Percentiles rank a stretch among this genome's conserved stretches.
Evolutionary conservation across 371 early-diverging fungal species (phyloP).

Genomic region (Mucor saturninus): DNA sequence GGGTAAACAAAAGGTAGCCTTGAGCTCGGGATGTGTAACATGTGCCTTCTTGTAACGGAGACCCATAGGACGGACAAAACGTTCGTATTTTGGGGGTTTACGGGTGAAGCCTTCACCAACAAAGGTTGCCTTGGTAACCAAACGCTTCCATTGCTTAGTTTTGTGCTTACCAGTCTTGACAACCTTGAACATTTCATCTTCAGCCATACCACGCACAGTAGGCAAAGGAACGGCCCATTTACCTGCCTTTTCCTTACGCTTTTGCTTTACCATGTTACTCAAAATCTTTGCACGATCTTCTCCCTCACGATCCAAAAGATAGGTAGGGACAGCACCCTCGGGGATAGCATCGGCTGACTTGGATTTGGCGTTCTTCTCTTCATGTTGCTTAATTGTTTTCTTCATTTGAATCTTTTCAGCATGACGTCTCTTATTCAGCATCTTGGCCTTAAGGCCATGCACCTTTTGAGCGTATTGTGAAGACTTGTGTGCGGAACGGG

Average conservation of each 20-base stretch:
- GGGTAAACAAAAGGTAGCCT: conserved; percentile 98
- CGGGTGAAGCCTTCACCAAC: conserved; percentile 99
- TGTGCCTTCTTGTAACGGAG: conserved; percentile 99
- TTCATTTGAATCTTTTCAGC: conserved; percentile 99
- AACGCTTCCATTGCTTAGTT: conserved; percentile 98
- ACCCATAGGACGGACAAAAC: conserved; percentile 99
- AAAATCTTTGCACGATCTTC: conserved; percentile 96
- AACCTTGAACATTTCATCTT: conserved; percentile 99
- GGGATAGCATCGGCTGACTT: conserved; percentile 87
- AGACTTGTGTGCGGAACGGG: conserved; percentile 90
- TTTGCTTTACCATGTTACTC: conserved; percentile 99
- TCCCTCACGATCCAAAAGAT: conserved; percentile 99
- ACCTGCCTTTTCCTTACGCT: conserved; percentile 99
- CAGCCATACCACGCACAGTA: conserved; percentile 98
- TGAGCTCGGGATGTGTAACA: conserved; percentile 99
- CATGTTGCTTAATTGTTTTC: conserved; percentile 98
- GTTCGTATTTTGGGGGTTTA: conserved; percentile 99
- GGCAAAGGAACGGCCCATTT: conserved; percentile 99
- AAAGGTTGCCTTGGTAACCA: conserved; percentile 99
- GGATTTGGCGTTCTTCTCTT: conserved; percentile 93
- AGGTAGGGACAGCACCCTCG: conserved; percentile 98
- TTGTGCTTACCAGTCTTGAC: conserved; percentile 97
- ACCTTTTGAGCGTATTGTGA: conserved; percentile 95
- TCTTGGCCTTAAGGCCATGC: conserved; percentile 98
- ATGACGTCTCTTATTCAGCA: conserved; percentile 98